Evolutionary conservation across 495 filamentous ascomycete species (phyloP).

Genomic region (Pseudevernia furfuracea): DNA sequence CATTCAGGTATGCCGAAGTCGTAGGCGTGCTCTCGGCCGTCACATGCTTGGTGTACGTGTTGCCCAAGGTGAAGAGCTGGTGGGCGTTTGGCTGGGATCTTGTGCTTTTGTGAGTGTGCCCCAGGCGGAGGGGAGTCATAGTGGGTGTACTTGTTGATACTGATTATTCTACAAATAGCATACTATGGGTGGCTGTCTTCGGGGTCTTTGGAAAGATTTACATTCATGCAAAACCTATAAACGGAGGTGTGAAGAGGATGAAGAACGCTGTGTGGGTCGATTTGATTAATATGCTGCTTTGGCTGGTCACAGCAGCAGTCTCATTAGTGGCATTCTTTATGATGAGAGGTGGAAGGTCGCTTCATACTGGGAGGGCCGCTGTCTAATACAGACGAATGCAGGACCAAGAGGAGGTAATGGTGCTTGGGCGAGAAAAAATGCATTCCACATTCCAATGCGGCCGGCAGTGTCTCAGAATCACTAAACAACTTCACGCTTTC

Average conservation of each 20-base stretch:
- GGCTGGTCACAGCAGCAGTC: conserved; percentile 51
- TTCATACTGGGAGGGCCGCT: conserved; percentile 25
- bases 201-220: conserved; percentile 76
- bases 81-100: conserved; percentile 60
- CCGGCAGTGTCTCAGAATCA: background rate
- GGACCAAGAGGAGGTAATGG: background rate
- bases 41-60: conserved; percentile 52
- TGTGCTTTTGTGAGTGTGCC: conserved; percentile 46
- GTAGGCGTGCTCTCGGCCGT: conserved; percentile 53
- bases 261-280: conserved; percentile 83
- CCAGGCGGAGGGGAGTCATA: background rate
- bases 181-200: conserved; percentile 74
- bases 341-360: conserved; percentile 20
- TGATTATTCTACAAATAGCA: conserved; percentile 22
- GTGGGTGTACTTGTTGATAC: conserved; percentile 5
- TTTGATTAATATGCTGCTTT: conserved; percentile 62
- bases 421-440: background rate
- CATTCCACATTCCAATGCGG: conserved; percentile 1
- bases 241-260: conserved; percentile 60
- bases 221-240: conserved; percentile 56
- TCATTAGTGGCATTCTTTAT: conserved; percentile 33
- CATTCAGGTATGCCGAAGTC: conserved; percentile 68
- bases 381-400: conserved; percentile 18
- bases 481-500: background rate
- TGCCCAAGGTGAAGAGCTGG: conserved; percentile 53